Evolutionary conservation across 305 asterid species (phyloP).

Genomic region (Andrographis paniculata): DNA sequence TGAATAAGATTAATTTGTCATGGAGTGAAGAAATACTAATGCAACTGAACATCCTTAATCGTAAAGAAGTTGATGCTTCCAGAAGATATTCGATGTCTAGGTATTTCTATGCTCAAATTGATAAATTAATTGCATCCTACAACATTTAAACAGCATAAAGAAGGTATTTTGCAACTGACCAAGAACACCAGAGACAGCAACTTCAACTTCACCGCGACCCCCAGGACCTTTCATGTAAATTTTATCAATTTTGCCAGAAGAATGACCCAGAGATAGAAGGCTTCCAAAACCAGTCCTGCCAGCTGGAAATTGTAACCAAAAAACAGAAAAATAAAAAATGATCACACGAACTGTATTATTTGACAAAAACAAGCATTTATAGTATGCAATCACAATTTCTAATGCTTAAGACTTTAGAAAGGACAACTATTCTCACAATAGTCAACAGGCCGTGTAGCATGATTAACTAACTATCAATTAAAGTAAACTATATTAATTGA

Average conservation of each 20-base stretch:
- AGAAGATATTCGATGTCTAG: conserved; percentile 2
- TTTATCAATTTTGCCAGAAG: conserved; percentile 75
- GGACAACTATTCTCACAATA: background rate
- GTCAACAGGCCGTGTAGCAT: background rate
- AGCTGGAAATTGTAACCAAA: conserved; percentile 35
- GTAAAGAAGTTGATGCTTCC: too few species aligned
- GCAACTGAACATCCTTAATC: too few species aligned
- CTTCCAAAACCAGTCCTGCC: conserved; percentile 94
- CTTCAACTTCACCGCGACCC: conserved; percentile 99
- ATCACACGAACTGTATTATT: too few species aligned
- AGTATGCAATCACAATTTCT: too few species aligned
- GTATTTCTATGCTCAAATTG: background rate
- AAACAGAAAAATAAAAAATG: conserved; percentile 2
- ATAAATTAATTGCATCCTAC: background rate
- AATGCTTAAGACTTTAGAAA: background rate
- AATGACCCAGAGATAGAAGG: conserved; percentile 83
- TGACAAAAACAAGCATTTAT: too few species aligned
- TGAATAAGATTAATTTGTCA: conserved; percentile 4
- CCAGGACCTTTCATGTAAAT: conserved; percentile 99
- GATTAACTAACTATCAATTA: background rate
- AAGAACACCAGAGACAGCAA: conserved; percentile 91
- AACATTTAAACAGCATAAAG: conserved; percentile 13
- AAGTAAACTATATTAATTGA: background rate
- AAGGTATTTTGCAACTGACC: conserved; percentile 34
- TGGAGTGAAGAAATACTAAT: background rate